Evolutionary conservation across 805 yeast genomes (phyloP), one percentile per base, ranked within the genome.

Genomic region (Yamadazyma nakazawae): DNA sequence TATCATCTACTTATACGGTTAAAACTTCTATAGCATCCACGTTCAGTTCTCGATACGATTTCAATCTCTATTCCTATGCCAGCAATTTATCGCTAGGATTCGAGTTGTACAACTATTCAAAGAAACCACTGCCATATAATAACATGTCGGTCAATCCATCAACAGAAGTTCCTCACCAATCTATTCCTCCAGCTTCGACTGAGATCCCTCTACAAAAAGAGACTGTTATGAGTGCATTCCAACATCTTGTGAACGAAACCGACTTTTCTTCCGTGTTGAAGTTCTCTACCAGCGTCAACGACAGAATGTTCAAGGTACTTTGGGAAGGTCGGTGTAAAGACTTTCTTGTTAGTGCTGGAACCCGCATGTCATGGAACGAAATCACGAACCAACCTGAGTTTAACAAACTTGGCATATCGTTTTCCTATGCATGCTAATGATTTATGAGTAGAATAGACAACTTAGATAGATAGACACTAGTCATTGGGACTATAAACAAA

Each of bases 301-400:
- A 82, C 43, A 76, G 73, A 52, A 74, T 80, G 49, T 55, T 88
- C 12, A 81, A 80, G 49, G 41, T 90, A 5, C 67, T 88, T 38
- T 92, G 97, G 97, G 97, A 88, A 57, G 97, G 97, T 0, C 79
- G 85, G 50, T 80, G 79, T 56, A 83, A 85, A 56, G 95, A 88
- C 37, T 86, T 92, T 61, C 62, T 92, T 43, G 68, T 91, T 2
- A 80, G 88, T 41, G 78, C 92, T 1, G 97, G 97, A 0, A 72
- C 80, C 6, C 80, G 76, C 46, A 49, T 87, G 2, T 68, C 68
- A 39, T 49, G 75, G 21, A 73, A 70, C 44, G 51, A 55, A 2
- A 43, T 42, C 12, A 69, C 74, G 1, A 60, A 66, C 18, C 64
- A 63, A 4, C 84, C 85, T 2, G 79, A 72, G 38, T 52, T 79